Conservation (phyloP, 352 stramenopile species). For the Pseudoperonospora humuli region DNA sequence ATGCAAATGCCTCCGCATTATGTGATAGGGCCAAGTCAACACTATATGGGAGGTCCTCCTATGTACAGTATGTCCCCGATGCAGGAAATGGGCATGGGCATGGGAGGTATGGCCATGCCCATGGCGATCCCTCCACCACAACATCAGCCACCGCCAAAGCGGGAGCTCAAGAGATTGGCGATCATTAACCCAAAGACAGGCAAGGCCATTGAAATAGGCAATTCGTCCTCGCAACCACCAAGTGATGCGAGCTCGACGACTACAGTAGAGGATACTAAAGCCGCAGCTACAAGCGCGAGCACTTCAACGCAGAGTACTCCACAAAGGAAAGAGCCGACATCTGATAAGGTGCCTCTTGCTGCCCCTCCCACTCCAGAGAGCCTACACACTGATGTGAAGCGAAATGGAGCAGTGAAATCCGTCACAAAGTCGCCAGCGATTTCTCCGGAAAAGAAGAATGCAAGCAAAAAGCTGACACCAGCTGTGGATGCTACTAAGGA, state of each 20-base stretch:
- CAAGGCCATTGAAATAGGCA: conserved; percentile 26
- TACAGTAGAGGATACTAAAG: conserved; percentile 14
- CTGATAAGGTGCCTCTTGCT: conserved; percentile 1
- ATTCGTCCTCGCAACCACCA: conserved; percentile 5
- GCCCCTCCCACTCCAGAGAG: neutral
- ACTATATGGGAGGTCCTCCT: conserved; percentile 27
- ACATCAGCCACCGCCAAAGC: conserved; percentile 33
- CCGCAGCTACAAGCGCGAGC: conserved; percentile 11
- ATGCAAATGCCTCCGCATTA: conserved; percentile 39
- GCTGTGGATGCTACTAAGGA: conserved; percentile 2
- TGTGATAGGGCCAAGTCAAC: conserved; percentile 37
- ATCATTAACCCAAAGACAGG: conserved; percentile 56
- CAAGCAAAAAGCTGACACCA: conserved; percentile 4
- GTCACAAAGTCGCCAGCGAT: conserved; percentile 15
- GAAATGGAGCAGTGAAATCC: conserved; percentile 16
- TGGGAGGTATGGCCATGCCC: conserved; percentile 30
- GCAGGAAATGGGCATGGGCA: conserved; percentile 38
- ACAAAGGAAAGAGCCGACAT: conserved; percentile 25
- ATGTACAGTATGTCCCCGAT: conserved; percentile 41
- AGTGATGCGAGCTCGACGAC: conserved; percentile 12
- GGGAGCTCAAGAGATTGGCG: conserved; percentile 35
- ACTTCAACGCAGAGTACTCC: conserved; percentile 23
- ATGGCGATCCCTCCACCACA: conserved; percentile 28
- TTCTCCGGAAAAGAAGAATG: conserved; percentile 14
- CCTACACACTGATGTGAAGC: conserved; percentile 12